A percentile compares a stretch with the other conserved stretches of the same genome.
Evolutionary conservation across 768 basidiomycete species (phyloP).

Genomic region (Cystobasidium ongulense): DNA sequence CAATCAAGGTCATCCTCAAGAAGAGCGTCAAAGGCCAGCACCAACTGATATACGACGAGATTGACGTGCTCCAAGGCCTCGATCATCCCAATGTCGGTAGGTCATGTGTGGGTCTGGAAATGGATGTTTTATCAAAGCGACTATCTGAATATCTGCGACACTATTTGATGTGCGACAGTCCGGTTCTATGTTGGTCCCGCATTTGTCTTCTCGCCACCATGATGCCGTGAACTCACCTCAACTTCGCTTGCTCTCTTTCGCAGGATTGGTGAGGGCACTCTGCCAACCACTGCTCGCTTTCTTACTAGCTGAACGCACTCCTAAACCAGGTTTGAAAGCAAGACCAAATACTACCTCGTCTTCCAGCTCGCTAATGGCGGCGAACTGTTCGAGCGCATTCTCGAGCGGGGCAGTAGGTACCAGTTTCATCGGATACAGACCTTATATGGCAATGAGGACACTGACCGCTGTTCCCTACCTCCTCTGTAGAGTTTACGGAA

Average conservation of each 20-base stretch:
- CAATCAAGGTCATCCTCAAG: conserved; percentile 85
- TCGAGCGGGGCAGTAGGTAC: conserved; percentile 58
- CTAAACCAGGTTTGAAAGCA: conserved; percentile 81
- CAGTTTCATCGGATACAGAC: background rate
- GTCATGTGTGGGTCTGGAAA: background rate
- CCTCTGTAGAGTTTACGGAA: conserved; percentile 63
- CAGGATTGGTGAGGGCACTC: no score
- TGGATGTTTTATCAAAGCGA: no score
- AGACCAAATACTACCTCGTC: conserved; percentile 77
- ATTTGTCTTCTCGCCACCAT: no score
- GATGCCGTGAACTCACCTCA: no score
- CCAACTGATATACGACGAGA: conserved; percentile 77
- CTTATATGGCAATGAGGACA: no score
- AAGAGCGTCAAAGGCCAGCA: conserved; percentile 65
- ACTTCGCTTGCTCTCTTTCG: no score
- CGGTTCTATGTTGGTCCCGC: conserved; percentile 1
- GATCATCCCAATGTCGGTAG: background rate
- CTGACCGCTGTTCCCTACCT: background rate
- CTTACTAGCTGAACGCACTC: no score
- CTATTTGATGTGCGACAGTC: background rate
- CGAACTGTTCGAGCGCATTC: conserved; percentile 83
- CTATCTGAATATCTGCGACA: no score
- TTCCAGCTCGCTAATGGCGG: conserved; percentile 72
- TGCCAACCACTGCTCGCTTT: no score
- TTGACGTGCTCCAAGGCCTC: conserved; percentile 65